Percentiles rank a stretch among this genome's conserved stretches.
Conservation (phyloP, 164 flowering plant species). For the Vitis rotundifolia region DNA sequence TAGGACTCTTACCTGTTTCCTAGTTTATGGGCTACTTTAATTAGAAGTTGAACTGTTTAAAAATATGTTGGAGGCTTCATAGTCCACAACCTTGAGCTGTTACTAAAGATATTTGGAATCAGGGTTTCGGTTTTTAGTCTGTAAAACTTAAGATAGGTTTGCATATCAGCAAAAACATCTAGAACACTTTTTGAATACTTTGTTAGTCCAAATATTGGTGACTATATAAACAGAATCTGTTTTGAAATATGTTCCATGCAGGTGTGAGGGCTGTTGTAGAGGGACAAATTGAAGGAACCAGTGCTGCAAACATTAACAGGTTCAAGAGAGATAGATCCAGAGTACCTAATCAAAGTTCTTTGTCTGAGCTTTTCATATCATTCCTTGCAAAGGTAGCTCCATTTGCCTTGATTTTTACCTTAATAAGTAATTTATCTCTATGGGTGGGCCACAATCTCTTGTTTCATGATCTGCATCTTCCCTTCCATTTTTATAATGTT, state of each 20-base stretch:
- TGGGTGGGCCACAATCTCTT: too few species aligned
- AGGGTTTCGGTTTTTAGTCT: too few species aligned
- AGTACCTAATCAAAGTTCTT: constrained; percentile 51
- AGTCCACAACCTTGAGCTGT: too few species aligned
- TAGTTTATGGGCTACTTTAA: background rate
- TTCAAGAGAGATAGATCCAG: constrained; percentile 37
- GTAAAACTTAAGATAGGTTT: too few species aligned
- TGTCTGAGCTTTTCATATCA: constrained; percentile 70
- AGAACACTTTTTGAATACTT: background rate
- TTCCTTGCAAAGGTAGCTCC: constrained; percentile 72
- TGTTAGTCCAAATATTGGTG: background rate
- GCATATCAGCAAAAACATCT: too few species aligned
- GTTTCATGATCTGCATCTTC: too few species aligned
- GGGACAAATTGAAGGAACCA: constrained; percentile 43
- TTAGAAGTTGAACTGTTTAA: background rate
- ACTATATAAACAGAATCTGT: background rate
- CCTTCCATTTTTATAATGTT: too few species aligned
- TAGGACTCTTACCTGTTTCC: background rate
- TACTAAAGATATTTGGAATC: too few species aligned
- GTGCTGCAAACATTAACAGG: constrained; percentile 53
- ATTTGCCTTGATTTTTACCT: background rate
- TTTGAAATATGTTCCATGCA: constrained; percentile 26
- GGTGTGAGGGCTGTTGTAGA: constrained; percentile 61
- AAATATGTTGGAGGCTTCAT: too few species aligned
- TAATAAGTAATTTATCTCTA: background rate